Conservation (phyloP, 306 rosid genomes). For the Cucumis hystrix region DNA sequence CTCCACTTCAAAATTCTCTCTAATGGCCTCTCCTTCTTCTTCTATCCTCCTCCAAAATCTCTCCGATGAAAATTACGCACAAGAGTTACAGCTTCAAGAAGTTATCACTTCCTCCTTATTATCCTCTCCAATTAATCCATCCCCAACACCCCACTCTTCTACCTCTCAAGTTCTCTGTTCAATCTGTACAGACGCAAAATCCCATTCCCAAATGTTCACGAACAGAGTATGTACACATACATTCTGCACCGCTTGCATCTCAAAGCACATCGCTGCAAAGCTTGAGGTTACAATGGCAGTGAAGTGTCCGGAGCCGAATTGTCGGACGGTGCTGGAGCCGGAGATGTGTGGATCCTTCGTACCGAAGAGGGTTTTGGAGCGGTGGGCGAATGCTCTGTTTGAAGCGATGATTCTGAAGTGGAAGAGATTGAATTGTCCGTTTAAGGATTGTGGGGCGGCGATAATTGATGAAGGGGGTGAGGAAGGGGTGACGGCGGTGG, state of each 20-base stretch:
- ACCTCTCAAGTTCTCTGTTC: slow-evolving; percentile 9
- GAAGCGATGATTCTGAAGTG: slow-evolving; percentile 26
- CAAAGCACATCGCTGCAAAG: slow-evolving; percentile 27
- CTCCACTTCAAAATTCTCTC: too few relatives aligned
- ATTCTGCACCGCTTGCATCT: slow-evolving; percentile 33
- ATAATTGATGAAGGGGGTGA: slow-evolving; percentile 24
- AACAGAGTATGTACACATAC: slow-evolving; percentile 31
- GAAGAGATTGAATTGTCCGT: slow-evolving; percentile 39
- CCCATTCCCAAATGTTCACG: slow-evolving; percentile 22
- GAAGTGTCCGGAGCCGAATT: slow-evolving; percentile 40
- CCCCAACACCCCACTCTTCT: slow-evolving; percentile 5
- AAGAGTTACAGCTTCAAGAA: slow-evolving; percentile 43
- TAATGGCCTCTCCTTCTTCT: background rate
- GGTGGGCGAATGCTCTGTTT: slow-evolving; percentile 42
- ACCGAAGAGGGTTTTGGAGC: slow-evolving; percentile 36
- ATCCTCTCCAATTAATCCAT: background rate
- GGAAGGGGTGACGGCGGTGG: slow-evolving; percentile 28
- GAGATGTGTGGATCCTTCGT: slow-evolving; percentile 15
- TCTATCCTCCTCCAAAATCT: background rate
- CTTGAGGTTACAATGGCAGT: slow-evolving; percentile 33
- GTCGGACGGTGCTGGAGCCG: slow-evolving; percentile 33
- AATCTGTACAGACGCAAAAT: slow-evolving; percentile 45
- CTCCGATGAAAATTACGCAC: slow-evolving; percentile 48
- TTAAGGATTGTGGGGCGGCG: slow-evolving; percentile 38
- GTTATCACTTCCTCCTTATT: slow-evolving; percentile 31